A percentile compares a stretch with the other conserved stretches of the same genome.
Conservation (phyloP, 192 early-diverging fungal species). For the Podila epicladia region DNA sequence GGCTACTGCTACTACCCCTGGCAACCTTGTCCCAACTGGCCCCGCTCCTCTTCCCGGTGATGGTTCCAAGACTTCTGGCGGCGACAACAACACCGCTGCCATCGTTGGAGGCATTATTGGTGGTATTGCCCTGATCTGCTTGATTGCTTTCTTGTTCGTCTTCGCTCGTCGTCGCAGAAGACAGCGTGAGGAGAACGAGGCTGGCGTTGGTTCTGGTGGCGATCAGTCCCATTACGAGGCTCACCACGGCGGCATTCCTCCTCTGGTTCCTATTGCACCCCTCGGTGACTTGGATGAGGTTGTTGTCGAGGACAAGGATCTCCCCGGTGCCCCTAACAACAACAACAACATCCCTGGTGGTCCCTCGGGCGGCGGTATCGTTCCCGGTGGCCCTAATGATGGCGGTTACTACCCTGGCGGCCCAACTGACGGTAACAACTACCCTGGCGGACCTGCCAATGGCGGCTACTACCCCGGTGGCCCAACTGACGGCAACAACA, state of each 20-base stretch:
- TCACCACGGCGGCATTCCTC: constrained; percentile 11
- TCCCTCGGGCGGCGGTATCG: not conserved
- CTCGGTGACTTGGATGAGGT: constrained; percentile 17
- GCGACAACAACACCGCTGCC: constrained; percentile 9
- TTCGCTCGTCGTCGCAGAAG: constrained; percentile 41
- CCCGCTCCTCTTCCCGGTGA: not conserved
- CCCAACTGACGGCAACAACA: constrained; percentile 6
- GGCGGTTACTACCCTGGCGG: not conserved
- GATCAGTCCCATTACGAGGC: constrained; percentile 4
- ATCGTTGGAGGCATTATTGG: constrained; percentile 11
- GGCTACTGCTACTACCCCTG: not conserved
- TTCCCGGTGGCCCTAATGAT: not conserved
- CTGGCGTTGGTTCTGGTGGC: not conserved
- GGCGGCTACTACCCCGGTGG: constrained; percentile 12
- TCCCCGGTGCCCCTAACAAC: not conserved
- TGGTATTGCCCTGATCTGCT: constrained; percentile 23
- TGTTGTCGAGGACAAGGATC: constrained; percentile 12
- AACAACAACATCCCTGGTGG: not conserved
- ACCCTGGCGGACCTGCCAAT: constrained; percentile 18
- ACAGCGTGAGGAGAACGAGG: constrained; percentile 2
- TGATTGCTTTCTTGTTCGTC: constrained; percentile 40
- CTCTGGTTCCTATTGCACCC: constrained; percentile 25
- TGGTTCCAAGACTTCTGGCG: constrained; percentile 33
- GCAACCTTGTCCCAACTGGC: constrained; percentile 1
- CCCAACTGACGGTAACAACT: constrained; percentile 4